A percentile compares a stretch with the other conserved stretches of the same genome.
Conservation (phyloP, 1,284 basidiomycete genomes). For the Cutaneotrichosporon sp. region DNA sequence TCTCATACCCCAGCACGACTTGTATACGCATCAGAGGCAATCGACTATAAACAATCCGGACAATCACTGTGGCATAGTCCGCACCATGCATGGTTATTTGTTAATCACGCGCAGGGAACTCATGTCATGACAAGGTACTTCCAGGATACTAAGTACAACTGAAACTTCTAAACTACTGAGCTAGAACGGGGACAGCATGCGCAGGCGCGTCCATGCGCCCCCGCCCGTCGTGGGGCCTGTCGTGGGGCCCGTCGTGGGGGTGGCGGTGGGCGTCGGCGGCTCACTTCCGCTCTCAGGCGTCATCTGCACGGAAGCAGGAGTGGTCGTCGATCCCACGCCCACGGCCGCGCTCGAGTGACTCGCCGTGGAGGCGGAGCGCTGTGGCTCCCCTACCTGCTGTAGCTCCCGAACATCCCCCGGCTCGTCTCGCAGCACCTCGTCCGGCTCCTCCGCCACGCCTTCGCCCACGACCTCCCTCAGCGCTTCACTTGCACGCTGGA, state of each 20-base stretch:
- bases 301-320: too few species aligned
- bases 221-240: background rate
- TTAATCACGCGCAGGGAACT: background rate
- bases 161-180: too few species aligned
- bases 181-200: background rate
- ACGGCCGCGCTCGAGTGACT: too few species aligned
- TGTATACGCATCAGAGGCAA: background rate
- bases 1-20: background rate
- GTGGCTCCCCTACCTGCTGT: too few species aligned
- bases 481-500: background rate
- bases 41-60: background rate
- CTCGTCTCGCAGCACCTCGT: background rate
- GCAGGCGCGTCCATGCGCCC: background rate
- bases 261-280: too few species aligned
- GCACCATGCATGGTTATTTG: background rate
- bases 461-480: background rate
- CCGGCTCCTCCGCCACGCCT: background rate
- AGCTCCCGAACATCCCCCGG: too few species aligned
- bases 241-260: background rate
- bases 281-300: too few species aligned
- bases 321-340: too few species aligned
- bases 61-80: conserved; percentile 1
- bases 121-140: background rate
- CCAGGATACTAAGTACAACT: background rate
- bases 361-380: too few species aligned